A percentile compares a stretch with the other conserved stretches of the same genome.
Evolutionary conservation across 2,329 filamentous ascomycete genomes (phyloP).

Genomic region (Aspergillus melleus): DNA sequence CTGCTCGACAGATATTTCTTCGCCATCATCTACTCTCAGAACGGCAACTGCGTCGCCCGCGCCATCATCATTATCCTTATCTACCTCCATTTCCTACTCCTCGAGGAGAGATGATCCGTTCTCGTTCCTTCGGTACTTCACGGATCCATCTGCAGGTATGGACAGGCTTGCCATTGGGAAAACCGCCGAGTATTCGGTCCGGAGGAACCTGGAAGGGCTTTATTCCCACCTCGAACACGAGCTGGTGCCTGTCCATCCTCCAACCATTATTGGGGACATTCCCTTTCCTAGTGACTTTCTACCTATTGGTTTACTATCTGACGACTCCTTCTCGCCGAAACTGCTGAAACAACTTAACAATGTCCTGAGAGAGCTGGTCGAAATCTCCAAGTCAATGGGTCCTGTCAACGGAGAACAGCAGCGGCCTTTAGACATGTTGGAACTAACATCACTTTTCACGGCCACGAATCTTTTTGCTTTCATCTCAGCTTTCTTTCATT

Average conservation of each 20-base stretch:
- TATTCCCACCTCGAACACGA: not conserved
- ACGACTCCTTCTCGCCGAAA: not conserved
- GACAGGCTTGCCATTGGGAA: not conserved
- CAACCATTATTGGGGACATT: not conserved
- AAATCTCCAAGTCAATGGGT: not conserved
- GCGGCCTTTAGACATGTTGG: not conserved
- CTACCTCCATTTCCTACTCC: not conserved
- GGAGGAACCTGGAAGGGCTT: not conserved
- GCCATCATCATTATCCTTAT: not conserved
- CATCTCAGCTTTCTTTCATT: not conserved
- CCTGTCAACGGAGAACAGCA: not conserved
- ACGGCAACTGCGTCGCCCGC: not conserved
- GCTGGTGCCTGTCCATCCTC: not conserved
- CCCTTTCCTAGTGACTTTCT: not conserved
- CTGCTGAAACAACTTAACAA: not conserved
- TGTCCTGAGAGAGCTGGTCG: not conserved
- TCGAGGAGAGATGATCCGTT: not conserved
- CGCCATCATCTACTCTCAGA: not conserved
- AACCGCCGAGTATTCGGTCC: not conserved
- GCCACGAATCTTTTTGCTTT: not conserved
- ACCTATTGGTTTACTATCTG: not conserved
- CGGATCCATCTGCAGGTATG: not conserved
- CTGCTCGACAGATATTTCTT: not conserved
- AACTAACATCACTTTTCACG: not conserved
- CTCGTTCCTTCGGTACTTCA: not conserved